Evolutionary conservation across 352 stramenopile species (phyloP).

Genomic region (Phytophthora meadii): DNA sequence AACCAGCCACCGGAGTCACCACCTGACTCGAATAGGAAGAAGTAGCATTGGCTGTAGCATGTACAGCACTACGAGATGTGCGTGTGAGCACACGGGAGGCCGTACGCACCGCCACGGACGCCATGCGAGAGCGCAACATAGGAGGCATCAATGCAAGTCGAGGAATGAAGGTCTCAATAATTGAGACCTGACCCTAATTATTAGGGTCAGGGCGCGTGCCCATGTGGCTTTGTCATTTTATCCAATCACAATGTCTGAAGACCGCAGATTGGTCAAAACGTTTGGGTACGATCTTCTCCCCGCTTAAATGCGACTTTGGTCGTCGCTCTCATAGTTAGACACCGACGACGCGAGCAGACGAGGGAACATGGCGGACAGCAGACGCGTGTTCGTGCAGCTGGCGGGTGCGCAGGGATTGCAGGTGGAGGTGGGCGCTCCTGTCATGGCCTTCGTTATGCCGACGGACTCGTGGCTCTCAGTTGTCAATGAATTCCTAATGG

Average conservation of each 20-base stretch:
- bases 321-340: slow-evolving; percentile 20
- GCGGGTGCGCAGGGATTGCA: slow-evolving; percentile 35
- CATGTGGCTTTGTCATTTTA: slow-evolving; percentile 2
- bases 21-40: slow-evolving; percentile 2
- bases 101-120: slow-evolving; percentile 6
- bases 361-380: slow-evolving; percentile 53
- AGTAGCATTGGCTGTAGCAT: neutral
- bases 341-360: slow-evolving; percentile 22
- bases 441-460: slow-evolving; percentile 72
- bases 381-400: slow-evolving; percentile 79
- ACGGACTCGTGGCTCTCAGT: slow-evolving; percentile 65
- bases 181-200: too few relatives aligned
- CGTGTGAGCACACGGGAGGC: slow-evolving; percentile 22
- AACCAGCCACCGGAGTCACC: slow-evolving; percentile 47
- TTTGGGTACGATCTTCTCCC: slow-evolving; percentile 21
- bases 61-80: neutral
- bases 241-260: neutral
- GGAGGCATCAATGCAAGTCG: slow-evolving; percentile 5
- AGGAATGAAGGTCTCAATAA: slow-evolving; percentile 11
- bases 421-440: slow-evolving; percentile 36
- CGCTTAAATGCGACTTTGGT: slow-evolving; percentile 26
- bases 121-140: slow-evolving; percentile 22
- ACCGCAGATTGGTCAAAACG: too few relatives aligned
- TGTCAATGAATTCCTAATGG: slow-evolving; percentile 88
- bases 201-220: neutral